phyloP scores from a whole-genome alignment of 768 basidiomycete genomes.

The Tylopilus vinaceipallidus region DNA sequence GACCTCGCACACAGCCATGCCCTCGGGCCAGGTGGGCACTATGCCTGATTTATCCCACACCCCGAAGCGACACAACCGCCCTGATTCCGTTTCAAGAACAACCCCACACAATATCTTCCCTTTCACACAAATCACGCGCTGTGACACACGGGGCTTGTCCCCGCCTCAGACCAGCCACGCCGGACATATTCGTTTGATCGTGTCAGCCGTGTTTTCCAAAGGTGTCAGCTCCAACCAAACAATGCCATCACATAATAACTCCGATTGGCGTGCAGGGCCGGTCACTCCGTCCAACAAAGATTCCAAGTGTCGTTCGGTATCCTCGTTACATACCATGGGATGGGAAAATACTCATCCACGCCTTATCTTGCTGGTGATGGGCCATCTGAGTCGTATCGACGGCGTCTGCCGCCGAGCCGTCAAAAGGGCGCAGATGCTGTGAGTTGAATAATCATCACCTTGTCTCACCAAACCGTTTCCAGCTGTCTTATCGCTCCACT shows the following conservation, averaged over 20 bases:
- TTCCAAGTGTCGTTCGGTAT: neutral
- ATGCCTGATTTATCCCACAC: neutral
- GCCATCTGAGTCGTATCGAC: neutral
- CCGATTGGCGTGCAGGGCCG: neutral
- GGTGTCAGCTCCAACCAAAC: neutral
- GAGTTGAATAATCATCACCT: neutral
- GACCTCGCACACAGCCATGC: neutral
- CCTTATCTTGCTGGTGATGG: neutral
- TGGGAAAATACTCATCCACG: neutral
- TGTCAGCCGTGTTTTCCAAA: neutral
- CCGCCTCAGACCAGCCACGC: neutral
- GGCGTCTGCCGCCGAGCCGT: neutral
- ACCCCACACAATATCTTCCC: neutral
- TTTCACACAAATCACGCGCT: neutral
- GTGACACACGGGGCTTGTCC: neutral
- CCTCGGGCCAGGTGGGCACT: no score
- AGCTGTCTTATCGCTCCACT: neutral
- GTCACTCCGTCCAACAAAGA: neutral
- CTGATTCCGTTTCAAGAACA: neutral
- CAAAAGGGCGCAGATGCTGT: neutral
- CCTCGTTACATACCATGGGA: neutral
- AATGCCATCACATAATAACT: neutral
- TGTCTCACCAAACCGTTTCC: neutral
- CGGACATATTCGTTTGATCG: neutral
- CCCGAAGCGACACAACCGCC: neutral